Conservation (phyloP, 768 basidiomycete species). For the Tricholoma sp. region DNA sequence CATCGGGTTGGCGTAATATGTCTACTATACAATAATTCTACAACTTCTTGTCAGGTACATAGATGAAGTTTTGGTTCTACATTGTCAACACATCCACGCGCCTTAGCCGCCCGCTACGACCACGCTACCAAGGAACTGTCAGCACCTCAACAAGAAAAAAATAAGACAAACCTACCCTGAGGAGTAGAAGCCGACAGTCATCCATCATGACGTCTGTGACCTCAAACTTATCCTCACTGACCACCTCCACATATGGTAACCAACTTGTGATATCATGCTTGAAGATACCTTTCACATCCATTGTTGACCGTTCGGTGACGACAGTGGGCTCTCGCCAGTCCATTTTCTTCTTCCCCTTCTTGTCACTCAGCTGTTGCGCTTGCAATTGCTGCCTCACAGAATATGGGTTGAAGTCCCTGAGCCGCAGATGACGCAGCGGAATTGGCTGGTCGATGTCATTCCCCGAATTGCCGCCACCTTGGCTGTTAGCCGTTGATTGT, state of each 20-base stretch:
- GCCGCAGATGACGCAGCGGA: slow-evolving; percentile 21
- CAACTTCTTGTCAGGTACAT: neutral
- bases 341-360: slow-evolving; percentile 21
- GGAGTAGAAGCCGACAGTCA: slow-evolving; percentile 41
- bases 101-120: slow-evolving; percentile 30
- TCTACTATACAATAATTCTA: neutral
- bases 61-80: slow-evolving; percentile 20
- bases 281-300: slow-evolving; percentile 41
- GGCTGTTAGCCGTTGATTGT: neutral
- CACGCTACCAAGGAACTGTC: slow-evolving; percentile 24
- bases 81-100: slow-evolving; percentile 41
- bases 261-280: slow-evolving; percentile 40
- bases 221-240: slow-evolving; percentile 42
- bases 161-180: slow-evolving; percentile 34
- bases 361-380: slow-evolving; percentile 11
- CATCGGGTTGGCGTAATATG: neutral
- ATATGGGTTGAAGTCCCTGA: slow-evolving; percentile 36
- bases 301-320: slow-evolving; percentile 36
- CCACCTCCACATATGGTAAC: slow-evolving; percentile 47
- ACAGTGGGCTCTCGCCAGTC: slow-evolving; percentile 30
- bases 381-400: slow-evolving; percentile 15
- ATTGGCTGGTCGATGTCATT: neutral
- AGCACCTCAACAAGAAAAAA: neutral
- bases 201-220: slow-evolving; percentile 58
- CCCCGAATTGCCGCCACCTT: neutral